Base-by-base conservation (phyloP, 2,329 filamentous ascomycete species). In the Diaporthe australafricana region DNA sequence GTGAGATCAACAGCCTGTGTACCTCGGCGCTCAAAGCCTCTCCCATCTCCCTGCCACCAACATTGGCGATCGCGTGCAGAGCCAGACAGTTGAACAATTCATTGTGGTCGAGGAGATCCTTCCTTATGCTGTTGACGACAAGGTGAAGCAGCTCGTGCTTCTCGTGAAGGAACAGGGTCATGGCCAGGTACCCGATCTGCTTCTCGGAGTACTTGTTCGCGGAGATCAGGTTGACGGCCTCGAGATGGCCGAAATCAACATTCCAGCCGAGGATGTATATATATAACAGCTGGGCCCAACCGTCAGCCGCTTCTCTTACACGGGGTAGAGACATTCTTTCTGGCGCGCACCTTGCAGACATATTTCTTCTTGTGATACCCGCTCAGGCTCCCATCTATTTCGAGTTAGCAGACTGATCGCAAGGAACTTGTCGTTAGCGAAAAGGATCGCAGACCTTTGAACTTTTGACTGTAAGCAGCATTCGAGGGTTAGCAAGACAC, bases 281-380 rank as follows among this genome's bases (percentile, higher is more conserved):
- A 83, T 99, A 99, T 74, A 99, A 88, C 77, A 99, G 90, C 91
- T 90, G 75, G 68, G 17, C 48, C n/a, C n/a, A 11, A 35, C 38
- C 71, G 81, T 75, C 67, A 73, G 72, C 32, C 48, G 22, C 17
- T 32, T 56, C 16, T 32, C 50, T 68, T 30, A 22, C 42, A 65
- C 60, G 25, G 11, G 1, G 20, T 30, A 32, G 27, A 38, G 67
- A 40, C 8, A 20, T 25, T 70, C 77, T 73, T 38, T 42, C 56
- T 48, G 38, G n/a, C 7, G 67, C 81, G 70, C 84, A 91, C 89
- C 87, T 99, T 99, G 94, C 96, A 99, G 76, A 99, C 96, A 81
- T 99, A 99, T 93, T 99, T 99, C 89, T 99, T 99, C 88, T 97
- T 98, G 87, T 98, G 95, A 81, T 99, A 99, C 76, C 96, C 97